Base-by-base conservation (phyloP, 139 green algal species). In the Picochlorum sp. region DNA sequence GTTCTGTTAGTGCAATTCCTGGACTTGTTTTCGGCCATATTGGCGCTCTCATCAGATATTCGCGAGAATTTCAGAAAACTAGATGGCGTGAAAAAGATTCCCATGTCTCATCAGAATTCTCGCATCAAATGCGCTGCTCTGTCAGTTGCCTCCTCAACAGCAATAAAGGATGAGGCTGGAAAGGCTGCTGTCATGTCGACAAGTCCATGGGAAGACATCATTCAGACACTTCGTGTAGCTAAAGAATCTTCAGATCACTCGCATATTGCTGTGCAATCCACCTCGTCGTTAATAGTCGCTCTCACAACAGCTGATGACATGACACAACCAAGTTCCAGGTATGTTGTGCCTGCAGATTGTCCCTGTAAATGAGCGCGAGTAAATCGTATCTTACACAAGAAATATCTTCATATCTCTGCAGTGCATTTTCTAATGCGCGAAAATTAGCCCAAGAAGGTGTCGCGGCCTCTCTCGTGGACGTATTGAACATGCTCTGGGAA, bases 261-360 rank as follows among this genome's bases (percentile, higher is more conserved):
- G 21, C 14, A 65, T 24, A 21, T 38, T 69, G 26, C 41, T 81
- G 13, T 26, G 41, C 8, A 71, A 63, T 13, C 63, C 71, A 37
- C 81, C 70, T 62, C 57, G 45, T 11, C 38, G n/a, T 20, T 76
- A 26, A 62, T 91, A 23, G 52, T 60, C 11, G 52, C 69, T 2
- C 50, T 89, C 11, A 83, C 75, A 50, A 81, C 72, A 6, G 71
- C 83, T 6, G 84, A 91, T 55, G 84, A 91, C 50, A 73, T 84
- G 49, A 71, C 70, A 6, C 77, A 77, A 30, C 68, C 75, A 16
- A 52, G 56, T 28, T 82, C 81, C 13, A 68, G 73, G 68, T 54
- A 54, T 21, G 47, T 4, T 30, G 1, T 30, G 28, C 28, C 4
- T 30, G 28, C 28, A 30, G 28, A 30, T 54, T 26, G 11, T 20